These are phyloP conservation scores for Rubia yunnanensis DNA, from an alignment of 257 asterid genomes.

Conservation along the genomic window DNA sequence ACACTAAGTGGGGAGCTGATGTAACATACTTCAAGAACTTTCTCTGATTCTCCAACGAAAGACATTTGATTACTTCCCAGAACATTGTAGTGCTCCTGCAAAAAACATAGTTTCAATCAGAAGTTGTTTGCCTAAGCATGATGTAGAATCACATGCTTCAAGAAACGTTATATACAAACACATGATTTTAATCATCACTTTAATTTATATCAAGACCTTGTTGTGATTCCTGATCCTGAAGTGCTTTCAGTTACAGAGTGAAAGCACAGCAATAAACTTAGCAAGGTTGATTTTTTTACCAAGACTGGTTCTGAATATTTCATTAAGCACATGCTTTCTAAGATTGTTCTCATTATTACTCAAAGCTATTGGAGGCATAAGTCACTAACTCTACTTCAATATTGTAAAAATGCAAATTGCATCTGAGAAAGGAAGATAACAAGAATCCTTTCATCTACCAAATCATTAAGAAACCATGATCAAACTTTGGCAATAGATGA, in stretches of 20 bases:
- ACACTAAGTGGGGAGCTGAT: background rate
- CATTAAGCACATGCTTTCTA: background rate
- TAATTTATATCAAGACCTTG: too few relatives aligned
- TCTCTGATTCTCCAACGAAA: conserved; percentile 72
- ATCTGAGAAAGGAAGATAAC: too few relatives aligned
- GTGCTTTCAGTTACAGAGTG: background rate
- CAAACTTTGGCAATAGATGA: too few relatives aligned
- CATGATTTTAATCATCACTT: background rate
- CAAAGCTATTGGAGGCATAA: too few relatives aligned
- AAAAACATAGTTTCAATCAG: background rate
- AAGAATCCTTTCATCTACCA: too few relatives aligned
- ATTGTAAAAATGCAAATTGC: too few relatives aligned
- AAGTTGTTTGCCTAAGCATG: background rate
- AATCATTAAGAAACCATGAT: too few relatives aligned
- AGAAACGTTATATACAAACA: background rate
- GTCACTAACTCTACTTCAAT: too few relatives aligned
- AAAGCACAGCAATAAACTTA: too few relatives aligned
- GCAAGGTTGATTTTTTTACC: background rate
- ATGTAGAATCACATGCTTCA: background rate
- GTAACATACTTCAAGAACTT: conserved; percentile 72
- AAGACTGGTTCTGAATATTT: background rate
- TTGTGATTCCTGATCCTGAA: background rate
- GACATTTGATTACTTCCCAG: conserved; percentile 80
- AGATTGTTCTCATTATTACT: background rate
- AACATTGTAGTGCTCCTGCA: too few relatives aligned